Evolutionary conservation across 495 filamentous ascomycete genomes (phyloP), one percentile per base, ranked within the genome.

Genomic region (Clohesyomyces aquaticus): DNA sequence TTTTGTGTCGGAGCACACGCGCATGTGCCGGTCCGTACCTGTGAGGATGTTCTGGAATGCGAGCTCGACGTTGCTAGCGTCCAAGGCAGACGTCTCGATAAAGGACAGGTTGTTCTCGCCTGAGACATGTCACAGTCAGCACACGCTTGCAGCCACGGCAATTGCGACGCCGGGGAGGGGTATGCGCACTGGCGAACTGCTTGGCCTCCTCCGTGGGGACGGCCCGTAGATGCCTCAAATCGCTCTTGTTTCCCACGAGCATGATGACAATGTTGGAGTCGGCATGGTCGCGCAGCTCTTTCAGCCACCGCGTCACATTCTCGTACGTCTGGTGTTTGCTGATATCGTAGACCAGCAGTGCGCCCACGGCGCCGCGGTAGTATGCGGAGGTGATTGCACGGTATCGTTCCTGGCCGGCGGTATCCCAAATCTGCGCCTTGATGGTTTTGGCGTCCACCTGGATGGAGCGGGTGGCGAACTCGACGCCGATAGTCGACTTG

Each of bases 381-480:
- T 99, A 99, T 55, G 95, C 94, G 55, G 93, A 96, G 63, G 95
- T 99, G 75, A 99, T 98, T 75, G 95, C 94, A 74, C 95, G 90
- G 79, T 98, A 99, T 72, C 95, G 87, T 79, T 99, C 95, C 80
- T 99, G 95, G 72, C 95, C 95, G 55, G 95, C 95, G 57, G 95
- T 99, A 82, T 99, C 95, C 95, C 95, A 99, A 75, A 99, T 99
- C 82, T 99, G 94, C 71, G 94, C 94, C 83, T 99, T 99, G 88
- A 99, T 99, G 69, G 94, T 99, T 84, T 99, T 99, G 71, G 89
- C 87, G 79, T 99, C 95, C 72, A 99, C 95, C 78, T 98, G 94
- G 79, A 99, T 98, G 65, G 91, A 96, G 56, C 94, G 88, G 63
- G 94, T 99, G 67, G 94, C 94, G 77, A 99, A 99, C 80, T 99